Percentiles rank a stretch among this genome's conserved stretches.
Evolutionary conservation across 352 stramenopile species (phyloP).

Genomic region (Saprolegnia diclina): DNA sequence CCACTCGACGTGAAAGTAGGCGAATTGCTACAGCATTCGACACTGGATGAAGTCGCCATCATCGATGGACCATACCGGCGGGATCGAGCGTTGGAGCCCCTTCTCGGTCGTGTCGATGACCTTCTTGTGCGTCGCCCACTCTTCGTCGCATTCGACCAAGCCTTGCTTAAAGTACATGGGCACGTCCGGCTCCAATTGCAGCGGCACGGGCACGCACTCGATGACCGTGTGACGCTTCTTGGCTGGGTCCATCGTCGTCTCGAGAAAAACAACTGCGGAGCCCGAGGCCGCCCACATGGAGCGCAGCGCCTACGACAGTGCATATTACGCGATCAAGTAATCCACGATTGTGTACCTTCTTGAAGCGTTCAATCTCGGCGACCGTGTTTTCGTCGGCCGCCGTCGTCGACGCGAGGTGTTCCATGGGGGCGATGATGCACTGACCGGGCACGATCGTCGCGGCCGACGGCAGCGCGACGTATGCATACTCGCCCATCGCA

Average conservation of each 20-base stretch:
- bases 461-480: conserved; percentile 55
- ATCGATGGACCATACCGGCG: conserved; percentile 27
- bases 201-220: conserved; percentile 73
- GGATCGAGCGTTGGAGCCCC: conserved; percentile 55
- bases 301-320: conserved; percentile 31
- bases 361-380: conserved; percentile 63
- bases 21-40: conserved; percentile 40
- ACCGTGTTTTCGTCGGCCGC: conserved; percentile 56
- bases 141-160: conserved; percentile 61
- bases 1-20: conserved; percentile 85
- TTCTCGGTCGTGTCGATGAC: conserved; percentile 64
- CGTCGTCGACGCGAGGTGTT: conserved; percentile 55
- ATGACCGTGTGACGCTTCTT: conserved; percentile 63
- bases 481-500: conserved; percentile 68
- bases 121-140: conserved; percentile 79
- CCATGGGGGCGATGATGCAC: conserved; percentile 69
- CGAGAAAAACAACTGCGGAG: conserved; percentile 68
- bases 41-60: background rate
- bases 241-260: conserved; percentile 61
- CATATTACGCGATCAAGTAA: background rate
- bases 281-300: conserved; percentile 50
- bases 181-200: conserved; percentile 49
- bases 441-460: conserved; percentile 53
- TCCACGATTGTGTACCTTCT: conserved; percentile 28
- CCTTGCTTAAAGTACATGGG: conserved; percentile 83